phyloP scores from a whole-genome alignment of 2,329 filamentous ascomycete genomes.

The Curvularia lunata region DNA sequence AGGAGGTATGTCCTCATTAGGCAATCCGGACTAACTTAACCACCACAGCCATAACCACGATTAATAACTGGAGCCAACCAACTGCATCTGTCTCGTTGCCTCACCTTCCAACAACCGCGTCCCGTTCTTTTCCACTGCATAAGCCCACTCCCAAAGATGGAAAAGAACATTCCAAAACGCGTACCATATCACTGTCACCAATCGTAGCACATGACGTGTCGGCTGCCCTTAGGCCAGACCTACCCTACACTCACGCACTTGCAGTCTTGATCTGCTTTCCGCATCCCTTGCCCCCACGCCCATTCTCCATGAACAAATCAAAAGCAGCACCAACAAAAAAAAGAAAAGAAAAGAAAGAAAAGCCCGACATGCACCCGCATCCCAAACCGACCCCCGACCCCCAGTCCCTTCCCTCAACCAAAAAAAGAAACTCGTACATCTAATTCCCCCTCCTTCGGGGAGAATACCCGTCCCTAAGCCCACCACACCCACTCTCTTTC shows the following conservation, averaged over 20 bases:
- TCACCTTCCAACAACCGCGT: neutral
- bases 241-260: neutral
- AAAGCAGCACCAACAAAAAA: neutral
- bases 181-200: neutral
- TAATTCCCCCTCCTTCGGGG: neutral
- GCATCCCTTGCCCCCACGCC: neutral
- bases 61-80: neutral
- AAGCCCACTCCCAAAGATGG: neutral
- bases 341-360: neutral
- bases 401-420: neutral
- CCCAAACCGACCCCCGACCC: neutral
- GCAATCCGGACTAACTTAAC: neutral
- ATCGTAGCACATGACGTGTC: neutral
- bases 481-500: neutral
- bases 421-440: no score
- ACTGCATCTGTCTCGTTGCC: neutral
- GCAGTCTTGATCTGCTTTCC: neutral
- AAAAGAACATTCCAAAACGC: neutral
- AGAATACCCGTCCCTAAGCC: neutral
- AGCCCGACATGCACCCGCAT: neutral
- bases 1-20: neutral
- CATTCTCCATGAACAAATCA: neutral
- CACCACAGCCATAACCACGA: neutral
- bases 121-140: neutral
- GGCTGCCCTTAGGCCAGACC: neutral